These are phyloP conservation scores for Clohesyomyces aquaticus DNA, from an alignment of 495 filamentous ascomycete genomes.

Conservation along the genomic window DNA sequence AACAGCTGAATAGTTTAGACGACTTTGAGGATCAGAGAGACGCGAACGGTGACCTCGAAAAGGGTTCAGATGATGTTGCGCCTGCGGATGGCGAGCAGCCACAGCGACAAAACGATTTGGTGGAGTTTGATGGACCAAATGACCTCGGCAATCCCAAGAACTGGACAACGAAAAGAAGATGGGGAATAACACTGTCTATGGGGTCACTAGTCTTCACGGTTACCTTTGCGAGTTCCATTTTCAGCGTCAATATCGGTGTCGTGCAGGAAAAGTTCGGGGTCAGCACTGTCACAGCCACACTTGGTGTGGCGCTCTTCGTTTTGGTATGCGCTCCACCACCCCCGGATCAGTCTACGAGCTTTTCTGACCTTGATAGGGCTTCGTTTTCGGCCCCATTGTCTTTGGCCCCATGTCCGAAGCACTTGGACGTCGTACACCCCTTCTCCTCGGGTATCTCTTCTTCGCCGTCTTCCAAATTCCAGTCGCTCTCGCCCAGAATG, in stretches of 20 bases:
- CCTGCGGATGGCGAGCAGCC: neutral
- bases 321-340: constrained; percentile 12
- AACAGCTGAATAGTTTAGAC: constrained; percentile 8
- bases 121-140: constrained; percentile 36
- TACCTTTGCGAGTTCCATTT: constrained; percentile 34
- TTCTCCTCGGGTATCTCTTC: constrained; percentile 58
- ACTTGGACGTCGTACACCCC: constrained; percentile 60
- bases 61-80: neutral
- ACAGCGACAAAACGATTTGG: constrained; percentile 5
- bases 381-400: constrained; percentile 56
- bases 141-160: constrained; percentile 38
- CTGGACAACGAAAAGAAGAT: constrained; percentile 28
- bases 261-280: constrained; percentile 21
- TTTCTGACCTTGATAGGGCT: constrained; percentile 16
- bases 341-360: neutral
- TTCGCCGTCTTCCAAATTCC: constrained; percentile 67
- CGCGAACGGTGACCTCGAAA: constrained; percentile 18
- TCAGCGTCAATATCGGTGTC: constrained; percentile 22
- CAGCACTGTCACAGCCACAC: constrained; percentile 3
- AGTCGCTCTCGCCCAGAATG: constrained; percentile 62
- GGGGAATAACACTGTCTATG: constrained; percentile 36
- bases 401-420: constrained; percentile 64
- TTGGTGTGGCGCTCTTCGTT: constrained; percentile 28
- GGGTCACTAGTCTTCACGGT: constrained; percentile 33
- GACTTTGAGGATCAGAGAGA: constrained; percentile 16